Conservation (phyloP, 495 filamentous ascomycete species). For the Trichocladium antarcticum region DNA sequence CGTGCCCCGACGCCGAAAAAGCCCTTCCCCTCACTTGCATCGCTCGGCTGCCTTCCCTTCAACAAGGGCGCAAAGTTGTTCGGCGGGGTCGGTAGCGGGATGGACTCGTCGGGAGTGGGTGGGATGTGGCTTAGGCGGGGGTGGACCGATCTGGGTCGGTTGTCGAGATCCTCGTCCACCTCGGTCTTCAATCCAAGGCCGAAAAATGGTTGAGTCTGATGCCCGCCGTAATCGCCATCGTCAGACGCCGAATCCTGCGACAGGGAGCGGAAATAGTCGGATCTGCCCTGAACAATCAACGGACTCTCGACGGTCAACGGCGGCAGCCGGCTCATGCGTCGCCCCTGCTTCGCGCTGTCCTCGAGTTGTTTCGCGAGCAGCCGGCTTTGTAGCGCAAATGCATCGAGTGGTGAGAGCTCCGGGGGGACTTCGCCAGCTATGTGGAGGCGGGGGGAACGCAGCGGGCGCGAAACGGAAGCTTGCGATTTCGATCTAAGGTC, state of each 20-base stretch:
- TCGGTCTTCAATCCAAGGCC: conserved; percentile 43
- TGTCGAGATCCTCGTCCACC: conserved; percentile 43
- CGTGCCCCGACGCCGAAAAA: conserved; percentile 34
- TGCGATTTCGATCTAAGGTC: conserved; percentile 55
- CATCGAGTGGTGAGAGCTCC: conserved; percentile 86
- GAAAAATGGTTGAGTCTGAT: conserved; percentile 24
- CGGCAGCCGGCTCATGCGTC: conserved; percentile 73
- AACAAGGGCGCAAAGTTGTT: conserved; percentile 19
- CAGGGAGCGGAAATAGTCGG: conserved; percentile 60
- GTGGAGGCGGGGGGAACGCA: conserved; percentile 63
- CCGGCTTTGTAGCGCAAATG: conserved; percentile 80
- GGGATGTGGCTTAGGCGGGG: conserved; percentile 58
- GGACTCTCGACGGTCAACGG: conserved; percentile 67
- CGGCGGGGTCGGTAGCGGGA: conserved; percentile 31
- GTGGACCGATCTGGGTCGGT: conserved; percentile 60
- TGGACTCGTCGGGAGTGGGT: conserved; percentile 40
- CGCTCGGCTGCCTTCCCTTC: conserved; percentile 22
- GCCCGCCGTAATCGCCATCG: conserved; percentile 13
- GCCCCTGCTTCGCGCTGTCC: conserved; percentile 54
- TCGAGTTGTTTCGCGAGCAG: conserved; percentile 79
- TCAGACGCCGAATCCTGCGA: conserved; percentile 38
- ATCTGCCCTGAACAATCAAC: conserved; percentile 53
- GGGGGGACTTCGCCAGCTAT: conserved; percentile 81
- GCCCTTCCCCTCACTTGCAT: conserved; percentile 22
- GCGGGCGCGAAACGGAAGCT: conserved; percentile 43